These are phyloP conservation scores for Penicillium longicatenatum DNA, from an alignment of 495 filamentous ascomycete genomes.

Conservation along the genomic window DNA sequence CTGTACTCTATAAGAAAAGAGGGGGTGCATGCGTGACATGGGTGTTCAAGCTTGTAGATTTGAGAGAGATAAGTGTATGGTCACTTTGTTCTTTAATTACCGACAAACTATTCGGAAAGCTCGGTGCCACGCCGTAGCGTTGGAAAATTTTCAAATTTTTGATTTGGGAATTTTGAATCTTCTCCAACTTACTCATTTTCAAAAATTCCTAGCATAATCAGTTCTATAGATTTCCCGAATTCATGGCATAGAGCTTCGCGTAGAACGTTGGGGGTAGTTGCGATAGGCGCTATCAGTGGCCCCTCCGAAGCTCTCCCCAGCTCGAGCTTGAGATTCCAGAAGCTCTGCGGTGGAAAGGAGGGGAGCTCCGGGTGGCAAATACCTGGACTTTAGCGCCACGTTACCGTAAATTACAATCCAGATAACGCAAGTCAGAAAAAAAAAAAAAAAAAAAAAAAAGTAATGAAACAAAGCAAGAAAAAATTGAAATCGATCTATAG, in stretches of 20 bases:
- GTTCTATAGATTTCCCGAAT: not conserved
- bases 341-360: constrained; percentile 27
- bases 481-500: not conserved
- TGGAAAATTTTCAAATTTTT: not conserved
- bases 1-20: not conserved
- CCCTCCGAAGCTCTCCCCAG: constrained; percentile 36
- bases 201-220: not conserved
- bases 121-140: constrained; percentile 13
- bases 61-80: not conserved
- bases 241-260: not conserved
- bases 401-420: constrained; percentile 16
- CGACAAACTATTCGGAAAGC: constrained; percentile 19
- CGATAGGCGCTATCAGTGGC: constrained; percentile 36
- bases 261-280: constrained; percentile 3
- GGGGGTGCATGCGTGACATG: constrained; percentile 9
- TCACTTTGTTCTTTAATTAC: constrained; percentile 3
- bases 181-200: not conserved
- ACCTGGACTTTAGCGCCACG: constrained; percentile 16
- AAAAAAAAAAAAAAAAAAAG: not conserved
- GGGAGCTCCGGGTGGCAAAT: constrained; percentile 33
- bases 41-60: not conserved
- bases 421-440: not conserved
- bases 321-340: constrained; percentile 31
- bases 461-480: not conserved
- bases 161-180: not conserved